These are phyloP conservation scores for Thelonectria rubi DNA, from an alignment of 2,329 filamentous ascomycete species.

Conservation along the genomic window DNA sequence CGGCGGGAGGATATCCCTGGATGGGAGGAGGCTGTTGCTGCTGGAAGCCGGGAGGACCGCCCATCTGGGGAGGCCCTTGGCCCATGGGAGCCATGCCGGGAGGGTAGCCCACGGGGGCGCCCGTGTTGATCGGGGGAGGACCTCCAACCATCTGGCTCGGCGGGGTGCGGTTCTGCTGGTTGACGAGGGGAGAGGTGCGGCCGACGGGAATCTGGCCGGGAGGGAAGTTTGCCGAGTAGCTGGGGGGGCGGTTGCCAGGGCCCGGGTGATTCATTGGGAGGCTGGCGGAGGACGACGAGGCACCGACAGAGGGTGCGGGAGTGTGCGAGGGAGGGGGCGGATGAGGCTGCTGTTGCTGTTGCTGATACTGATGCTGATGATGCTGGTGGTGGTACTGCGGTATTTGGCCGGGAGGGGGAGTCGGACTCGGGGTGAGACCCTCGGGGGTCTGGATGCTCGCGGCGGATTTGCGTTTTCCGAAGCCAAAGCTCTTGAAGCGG, in stretches of 20 bases:
- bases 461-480: conserved; percentile 80
- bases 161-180: conserved; percentile 60
- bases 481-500: conserved; percentile 81
- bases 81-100: conserved; percentile 59
- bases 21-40: conserved; percentile 46
- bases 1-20: conserved; percentile 55
- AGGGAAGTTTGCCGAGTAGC: conserved; percentile 68
- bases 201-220: conserved; percentile 59
- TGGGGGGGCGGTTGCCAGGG: conserved; percentile 68
- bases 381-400: conserved; percentile 53
- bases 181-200: conserved; percentile 62
- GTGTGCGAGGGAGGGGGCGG: conserved; percentile 32
- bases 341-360: conserved; percentile 41
- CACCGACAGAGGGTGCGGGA: conserved; percentile 48
- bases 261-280: conserved; percentile 71
- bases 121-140: conserved; percentile 73
- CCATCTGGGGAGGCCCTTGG: conserved; percentile 54
- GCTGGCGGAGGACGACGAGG: conserved; percentile 56
- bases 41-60: conserved; percentile 51
- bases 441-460: conserved; percentile 65
- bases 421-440: conserved; percentile 46
- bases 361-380: conserved; percentile 10
- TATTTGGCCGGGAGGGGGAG: conserved; percentile 58
- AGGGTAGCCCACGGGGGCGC: conserved; percentile 68
- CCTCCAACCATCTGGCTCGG: conserved; percentile 70